Conservation (phyloP, 2,329 filamentous ascomycete genomes). For the Colletotrichum paranaense region DNA sequence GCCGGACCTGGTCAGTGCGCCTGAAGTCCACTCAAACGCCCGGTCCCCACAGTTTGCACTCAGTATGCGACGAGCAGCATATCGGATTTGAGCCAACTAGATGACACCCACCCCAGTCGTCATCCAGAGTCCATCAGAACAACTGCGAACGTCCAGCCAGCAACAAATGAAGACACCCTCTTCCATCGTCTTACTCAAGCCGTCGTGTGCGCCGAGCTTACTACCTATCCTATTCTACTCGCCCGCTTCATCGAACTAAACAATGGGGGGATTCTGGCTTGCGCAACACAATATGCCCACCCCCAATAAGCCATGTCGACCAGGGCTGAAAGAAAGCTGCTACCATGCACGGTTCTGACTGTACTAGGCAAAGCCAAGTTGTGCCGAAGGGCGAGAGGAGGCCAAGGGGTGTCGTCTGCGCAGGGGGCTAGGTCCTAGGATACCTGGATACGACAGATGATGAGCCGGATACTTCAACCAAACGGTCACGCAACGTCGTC, state of each 20-base stretch:
- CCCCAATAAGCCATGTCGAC: slow-evolving; percentile 1
- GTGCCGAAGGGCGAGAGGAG: not conserved
- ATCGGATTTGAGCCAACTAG: slow-evolving; percentile 30
- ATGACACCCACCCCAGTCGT: slow-evolving; percentile 14
- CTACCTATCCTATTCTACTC: not conserved
- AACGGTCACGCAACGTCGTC: slow-evolving; percentile 32
- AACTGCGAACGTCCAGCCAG: not conserved
- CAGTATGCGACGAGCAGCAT: slow-evolving; percentile 27
- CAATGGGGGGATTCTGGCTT: not conserved
- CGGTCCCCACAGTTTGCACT: slow-evolving; percentile 27
- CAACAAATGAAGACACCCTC: slow-evolving; percentile 32
- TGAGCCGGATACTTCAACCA: slow-evolving; percentile 14
- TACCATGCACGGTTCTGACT: slow-evolving; percentile 2
- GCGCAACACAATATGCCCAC: slow-evolving; percentile 3
- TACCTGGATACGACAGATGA: slow-evolving; percentile 15
- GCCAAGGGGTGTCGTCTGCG: not conserved
- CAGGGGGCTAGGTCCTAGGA: slow-evolving; percentile 3
- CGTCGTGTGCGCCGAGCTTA: not conserved
- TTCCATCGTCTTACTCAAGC: slow-evolving; percentile 10
- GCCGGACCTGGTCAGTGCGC: slow-evolving; percentile 19
- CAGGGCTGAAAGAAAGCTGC: slow-evolving; percentile 16
- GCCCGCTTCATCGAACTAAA: slow-evolving; percentile 2
- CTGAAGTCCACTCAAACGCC: not conserved
- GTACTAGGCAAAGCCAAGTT: slow-evolving; percentile 4
- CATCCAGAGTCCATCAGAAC: slow-evolving; percentile 20